Evolutionary conservation across 108 stramenopile genomes (phyloP).

Genomic region (Conticribra weissflogii): DNA sequence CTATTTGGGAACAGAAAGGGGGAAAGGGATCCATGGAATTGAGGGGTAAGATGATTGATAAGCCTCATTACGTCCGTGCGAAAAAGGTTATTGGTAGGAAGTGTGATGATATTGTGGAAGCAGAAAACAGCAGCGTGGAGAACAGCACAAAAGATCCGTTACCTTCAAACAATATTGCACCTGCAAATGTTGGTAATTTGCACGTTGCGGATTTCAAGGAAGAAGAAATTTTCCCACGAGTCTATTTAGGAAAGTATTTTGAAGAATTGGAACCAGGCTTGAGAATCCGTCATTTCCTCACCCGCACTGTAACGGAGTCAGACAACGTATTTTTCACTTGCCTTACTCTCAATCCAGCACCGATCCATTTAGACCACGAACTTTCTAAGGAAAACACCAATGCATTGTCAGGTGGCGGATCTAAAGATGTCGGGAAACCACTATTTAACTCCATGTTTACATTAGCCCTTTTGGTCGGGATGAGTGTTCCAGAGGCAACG

Average conservation of each 20-base stretch:
- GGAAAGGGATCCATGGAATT: constrained; percentile 34
- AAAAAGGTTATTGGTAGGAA: constrained; percentile 42
- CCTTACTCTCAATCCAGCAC: constrained; percentile 51
- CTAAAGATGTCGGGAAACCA: constrained; percentile 28
- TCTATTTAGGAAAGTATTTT: constrained; percentile 44
- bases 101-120: neutral
- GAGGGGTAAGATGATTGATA: constrained; percentile 50
- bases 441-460: constrained; percentile 59
- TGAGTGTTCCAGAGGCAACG: constrained; percentile 47
- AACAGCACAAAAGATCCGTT: too few relatives aligned
- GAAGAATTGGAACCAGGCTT: constrained; percentile 43
- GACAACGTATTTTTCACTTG: constrained; percentile 56
- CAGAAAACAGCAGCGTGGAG: neutral
- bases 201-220: neutral
- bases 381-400: constrained; percentile 35
- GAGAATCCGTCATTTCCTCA: constrained; percentile 40
- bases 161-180: too few relatives aligned
- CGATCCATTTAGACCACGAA: constrained; percentile 50
- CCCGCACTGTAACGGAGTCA: constrained; percentile 49
- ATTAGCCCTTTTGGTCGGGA: constrained; percentile 52
- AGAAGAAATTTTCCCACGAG: constrained; percentile 36
- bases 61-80: constrained; percentile 51
- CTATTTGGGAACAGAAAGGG: constrained; percentile 28
- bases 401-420: constrained; percentile 10
- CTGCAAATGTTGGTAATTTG: neutral